A percentile compares a stretch with the other conserved stretches of the same genome.
Conservation (phyloP, 306 rosid species). For the Dryas octopetala region DNA sequence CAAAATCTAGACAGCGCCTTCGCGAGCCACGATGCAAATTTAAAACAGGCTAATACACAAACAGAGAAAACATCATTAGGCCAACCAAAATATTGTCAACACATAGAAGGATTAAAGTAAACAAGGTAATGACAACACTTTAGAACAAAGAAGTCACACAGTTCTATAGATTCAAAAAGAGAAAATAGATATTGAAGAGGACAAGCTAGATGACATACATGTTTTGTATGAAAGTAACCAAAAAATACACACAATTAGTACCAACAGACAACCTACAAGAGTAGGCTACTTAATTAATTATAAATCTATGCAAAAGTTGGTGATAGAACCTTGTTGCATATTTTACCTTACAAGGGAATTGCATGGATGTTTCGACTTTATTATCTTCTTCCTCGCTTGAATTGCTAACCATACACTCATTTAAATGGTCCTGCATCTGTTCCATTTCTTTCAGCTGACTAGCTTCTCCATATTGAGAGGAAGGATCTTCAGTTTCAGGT, state of each 20-base stretch:
- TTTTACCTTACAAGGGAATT: conserved; percentile 45
- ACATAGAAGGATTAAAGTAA: background rate
- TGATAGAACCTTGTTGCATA: background rate
- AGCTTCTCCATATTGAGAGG: conserved; percentile 40
- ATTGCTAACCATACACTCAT: conserved; percentile 29
- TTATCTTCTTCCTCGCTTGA: conserved; percentile 34
- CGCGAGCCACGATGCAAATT: conserved; percentile 60
- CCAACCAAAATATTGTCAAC: background rate
- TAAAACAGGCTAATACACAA: conserved; percentile 49
- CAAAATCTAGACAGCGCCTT: conserved; percentile 91
- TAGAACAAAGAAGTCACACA: background rate
- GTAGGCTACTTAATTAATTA: background rate
- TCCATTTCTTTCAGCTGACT: conserved; percentile 26
- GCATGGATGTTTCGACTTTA: conserved; percentile 37
- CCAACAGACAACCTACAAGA: background rate
- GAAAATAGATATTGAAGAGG: background rate
- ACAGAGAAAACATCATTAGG: conserved; percentile 15
- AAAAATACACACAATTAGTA: background rate
- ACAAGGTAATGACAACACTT: background rate
- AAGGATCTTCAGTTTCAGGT: conserved; percentile 39
- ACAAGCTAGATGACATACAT: background rate
- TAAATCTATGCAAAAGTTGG: conserved; percentile 5
- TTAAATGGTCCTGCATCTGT: conserved; percentile 34
- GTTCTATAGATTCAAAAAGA: background rate
- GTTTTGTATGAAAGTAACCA: background rate